phyloP scores from a whole-genome alignment of 192 early-diverging fungal genomes.

The Podochytrium sp. region DNA sequence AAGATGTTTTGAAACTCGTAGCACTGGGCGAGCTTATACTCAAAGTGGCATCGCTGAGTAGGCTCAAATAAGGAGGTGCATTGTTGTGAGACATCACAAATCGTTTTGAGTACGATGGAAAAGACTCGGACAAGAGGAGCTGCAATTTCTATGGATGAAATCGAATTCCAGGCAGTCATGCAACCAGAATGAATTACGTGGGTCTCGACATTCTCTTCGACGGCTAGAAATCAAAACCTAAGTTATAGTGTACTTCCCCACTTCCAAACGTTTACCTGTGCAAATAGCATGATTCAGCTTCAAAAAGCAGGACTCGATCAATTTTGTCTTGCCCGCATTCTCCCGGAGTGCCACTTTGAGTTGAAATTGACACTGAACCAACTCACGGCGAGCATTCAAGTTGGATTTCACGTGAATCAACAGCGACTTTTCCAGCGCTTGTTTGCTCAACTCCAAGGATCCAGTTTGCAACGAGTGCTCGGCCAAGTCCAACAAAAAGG shows the following conservation, averaged over 20 bases:
- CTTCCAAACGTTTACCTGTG: neutral
- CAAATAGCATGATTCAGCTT: slow-evolving; percentile 6
- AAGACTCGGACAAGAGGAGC: neutral
- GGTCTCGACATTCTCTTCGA: neutral
- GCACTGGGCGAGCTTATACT: slow-evolving; percentile 28
- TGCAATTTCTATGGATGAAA: neutral
- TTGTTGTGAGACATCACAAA: slow-evolving; percentile 14
- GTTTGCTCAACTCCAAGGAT: neutral
- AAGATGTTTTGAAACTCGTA: slow-evolving; percentile 37
- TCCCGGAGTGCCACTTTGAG: neutral
- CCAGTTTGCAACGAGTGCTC: neutral
- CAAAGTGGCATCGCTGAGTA: slow-evolving; percentile 4
- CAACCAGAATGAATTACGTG: slow-evolving; percentile 1
- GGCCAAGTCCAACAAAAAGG: slow-evolving; percentile 3
- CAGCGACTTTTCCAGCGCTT: slow-evolving; percentile 6
- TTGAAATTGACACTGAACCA: slow-evolving; percentile 18
- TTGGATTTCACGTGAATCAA: neutral
- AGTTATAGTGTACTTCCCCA: neutral
- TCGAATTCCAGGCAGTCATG: neutral
- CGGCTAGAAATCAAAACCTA: neutral
- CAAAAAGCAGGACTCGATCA: neutral
- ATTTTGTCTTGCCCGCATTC: neutral
- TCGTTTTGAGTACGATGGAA: slow-evolving; percentile 1
- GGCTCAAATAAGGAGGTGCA: slow-evolving; percentile 5
- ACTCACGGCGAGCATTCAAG: neutral